Base-by-base conservation (phyloP, 129 eudicot species). In the Kitagawia praeruptora region DNA sequence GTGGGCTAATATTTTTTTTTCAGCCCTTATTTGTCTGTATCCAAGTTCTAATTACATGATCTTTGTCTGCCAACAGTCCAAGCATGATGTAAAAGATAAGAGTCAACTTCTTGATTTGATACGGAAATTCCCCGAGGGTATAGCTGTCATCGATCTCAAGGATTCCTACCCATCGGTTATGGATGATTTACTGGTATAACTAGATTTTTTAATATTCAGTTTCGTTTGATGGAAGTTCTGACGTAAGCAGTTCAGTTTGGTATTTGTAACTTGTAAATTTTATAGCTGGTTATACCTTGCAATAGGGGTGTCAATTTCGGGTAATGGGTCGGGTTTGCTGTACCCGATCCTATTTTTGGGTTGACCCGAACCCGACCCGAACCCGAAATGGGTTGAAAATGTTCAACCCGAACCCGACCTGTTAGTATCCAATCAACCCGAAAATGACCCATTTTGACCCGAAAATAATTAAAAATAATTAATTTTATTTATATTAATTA, bases 111-210 rank as follows among this genome's bases (percentile, higher is more conserved):
- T 85, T 9, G 40, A 44, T 42, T 74, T 88, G 18, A 39, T 92
- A 75, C 89, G 90, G 47, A 87, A 86, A 76, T 85, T 85, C 75
- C 82, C 93, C 1, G 97, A 92, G 79, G 97, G 93, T n/a, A 92
- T 92, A 79, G 90, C 95, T 53, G 87, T 92, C 72, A 84, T 85
- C 72, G 97, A 92, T 86, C 93, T 92, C 80, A 92, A 89, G 80
- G 95, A 92, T 75, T 82, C 97, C 37, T 92, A 92, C 83, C 90
- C 92, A 75, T 83, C 79, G 39, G 95, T 92, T 75, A 92, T 92
- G 95, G 91, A 92, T 13, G 97, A 92, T 78, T 82, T 92, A 78
- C 93, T 88, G 95, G 97, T 92, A 80, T 44, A 16, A 74, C 23
- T 75, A 13, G 44, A 38, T 34, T 34, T 34, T 34, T 34, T 34